Percentiles rank a stretch among this genome's conserved stretches.
These are phyloP conservation scores for Ophiostoma novo-ulmi DNA, from an alignment of 2,329 filamentous ascomycete species.

Conservation along the genomic window DNA sequence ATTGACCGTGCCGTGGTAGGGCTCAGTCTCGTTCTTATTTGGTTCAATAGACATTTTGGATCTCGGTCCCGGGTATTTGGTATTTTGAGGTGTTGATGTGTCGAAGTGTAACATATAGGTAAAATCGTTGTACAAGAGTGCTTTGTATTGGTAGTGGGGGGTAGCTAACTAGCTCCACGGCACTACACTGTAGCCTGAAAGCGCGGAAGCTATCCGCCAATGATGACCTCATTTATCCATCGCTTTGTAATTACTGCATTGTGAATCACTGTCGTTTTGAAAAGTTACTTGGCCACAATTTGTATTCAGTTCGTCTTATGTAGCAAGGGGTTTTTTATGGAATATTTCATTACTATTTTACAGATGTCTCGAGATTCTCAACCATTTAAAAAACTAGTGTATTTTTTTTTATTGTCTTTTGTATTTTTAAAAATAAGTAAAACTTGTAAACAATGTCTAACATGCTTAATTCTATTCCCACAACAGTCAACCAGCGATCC, in stretches of 20 bases:
- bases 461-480: no score
- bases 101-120: not conserved
- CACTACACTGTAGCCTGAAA: not conserved
- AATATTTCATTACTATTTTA: no score
- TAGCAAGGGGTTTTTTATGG: no score
- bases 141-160: not conserved
- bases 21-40: constrained; percentile 9
- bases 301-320: not conserved
- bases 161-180: not conserved
- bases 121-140: not conserved
- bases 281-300: no score
- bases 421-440: no score
- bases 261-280: no score
- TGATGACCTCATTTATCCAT: not conserved
- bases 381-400: no score
- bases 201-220: not conserved
- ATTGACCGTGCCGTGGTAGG: not conserved
- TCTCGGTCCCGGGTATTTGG: not conserved
- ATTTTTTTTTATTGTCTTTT: no score
- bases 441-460: no score
- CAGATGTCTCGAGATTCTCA: no score
- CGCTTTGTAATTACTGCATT: not conserved
- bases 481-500: no score
- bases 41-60: not conserved
- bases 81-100: not conserved